Percentiles rank a stretch among this genome's conserved stretches.
These are phyloP conservation scores for Osmozyma mogii DNA, from an alignment of 805 yeast species.

Conservation along the genomic window DNA sequence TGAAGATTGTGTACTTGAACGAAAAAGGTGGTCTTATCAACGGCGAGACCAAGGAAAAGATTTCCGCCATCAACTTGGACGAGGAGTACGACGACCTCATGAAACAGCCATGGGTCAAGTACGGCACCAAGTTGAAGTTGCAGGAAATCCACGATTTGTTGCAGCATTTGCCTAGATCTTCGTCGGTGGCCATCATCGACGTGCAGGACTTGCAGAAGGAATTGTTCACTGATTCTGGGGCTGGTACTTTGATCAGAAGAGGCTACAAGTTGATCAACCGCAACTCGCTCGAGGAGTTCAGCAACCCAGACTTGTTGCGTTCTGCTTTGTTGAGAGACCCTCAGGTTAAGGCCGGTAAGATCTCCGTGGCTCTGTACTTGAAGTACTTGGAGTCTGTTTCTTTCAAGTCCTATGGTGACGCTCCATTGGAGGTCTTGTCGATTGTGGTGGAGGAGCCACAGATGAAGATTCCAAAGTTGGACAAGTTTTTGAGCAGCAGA, in stretches of 20 bases:
- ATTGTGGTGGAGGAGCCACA: slow-evolving; percentile 51
- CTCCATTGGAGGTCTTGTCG: slow-evolving; percentile 90
- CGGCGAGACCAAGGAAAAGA: slow-evolving; percentile 85
- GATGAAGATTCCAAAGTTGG: slow-evolving; percentile 54
- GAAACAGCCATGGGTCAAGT: slow-evolving; percentile 96
- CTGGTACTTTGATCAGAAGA: slow-evolving; percentile 96
- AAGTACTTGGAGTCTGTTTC: slow-evolving; percentile 52
- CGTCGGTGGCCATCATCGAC: slow-evolving; percentile 95
- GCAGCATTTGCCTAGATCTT: slow-evolving; percentile 90
- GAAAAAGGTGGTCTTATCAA: slow-evolving; percentile 97
- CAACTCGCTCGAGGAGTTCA: slow-evolving; percentile 60
- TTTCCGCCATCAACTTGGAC: slow-evolving; percentile 85
- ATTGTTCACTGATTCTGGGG: slow-evolving; percentile 97
- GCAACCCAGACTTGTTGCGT: slow-evolving; percentile 69
- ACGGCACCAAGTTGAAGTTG: slow-evolving; percentile 95
- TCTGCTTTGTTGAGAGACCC: slow-evolving; percentile 70
- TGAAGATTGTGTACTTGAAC: slow-evolving; percentile 90
- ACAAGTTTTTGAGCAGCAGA: slow-evolving; percentile 79
- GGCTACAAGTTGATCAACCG: slow-evolving; percentile 83
- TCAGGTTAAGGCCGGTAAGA: slow-evolving; percentile 59
- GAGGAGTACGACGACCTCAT: slow-evolving; percentile 89
- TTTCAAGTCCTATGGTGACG: slow-evolving; percentile 87
- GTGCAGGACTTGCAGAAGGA: slow-evolving; percentile 95
- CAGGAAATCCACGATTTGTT: slow-evolving; percentile 92
- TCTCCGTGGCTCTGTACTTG: slow-evolving; percentile 76